These are phyloP conservation scores for Filobasidium floriforme DNA, from an alignment of 768 basidiomycete species.

Conservation along the genomic window DNA sequence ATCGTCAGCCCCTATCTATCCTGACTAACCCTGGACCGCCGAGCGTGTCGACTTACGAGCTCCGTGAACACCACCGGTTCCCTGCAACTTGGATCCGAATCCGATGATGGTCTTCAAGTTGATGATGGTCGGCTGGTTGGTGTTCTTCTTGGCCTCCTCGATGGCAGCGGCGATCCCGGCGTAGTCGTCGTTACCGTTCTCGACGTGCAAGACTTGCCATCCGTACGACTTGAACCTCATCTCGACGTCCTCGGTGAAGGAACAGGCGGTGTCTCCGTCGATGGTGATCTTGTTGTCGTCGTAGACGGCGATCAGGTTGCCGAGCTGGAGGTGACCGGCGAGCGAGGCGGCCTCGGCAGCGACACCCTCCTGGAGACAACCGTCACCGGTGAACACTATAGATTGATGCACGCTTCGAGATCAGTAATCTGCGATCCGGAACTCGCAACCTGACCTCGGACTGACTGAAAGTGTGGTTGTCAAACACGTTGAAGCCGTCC, in stretches of 20 bases:
- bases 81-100: constrained; percentile 83
- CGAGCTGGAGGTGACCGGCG: constrained; percentile 82
- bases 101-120: constrained; percentile 83
- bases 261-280: constrained; percentile 81
- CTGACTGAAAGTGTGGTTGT: constrained; percentile 80
- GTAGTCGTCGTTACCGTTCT: constrained; percentile 75
- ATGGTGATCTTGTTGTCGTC: constrained; percentile 98
- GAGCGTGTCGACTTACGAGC: constrained; percentile 53
- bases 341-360: constrained; percentile 85
- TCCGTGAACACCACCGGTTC: constrained; percentile 91
- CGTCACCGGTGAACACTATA: constrained; percentile 82
- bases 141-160: constrained; percentile 65
- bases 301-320: constrained; percentile 86
- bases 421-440: neutral
- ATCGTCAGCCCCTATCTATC: neutral
- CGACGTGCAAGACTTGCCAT: constrained; percentile 83
- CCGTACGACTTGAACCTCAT: constrained; percentile 83
- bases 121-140: constrained; percentile 78
- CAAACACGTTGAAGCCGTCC: constrained; percentile 64
- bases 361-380: constrained; percentile 95
- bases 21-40: neutral
- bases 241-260: constrained; percentile 90
- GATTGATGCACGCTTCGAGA: constrained; percentile 16
- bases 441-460: neutral
- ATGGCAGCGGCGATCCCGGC: constrained; percentile 70